phyloP scores from a whole-genome alignment of 2,329 filamentous ascomycete species.

The Aspergillus phoenicis region DNA sequence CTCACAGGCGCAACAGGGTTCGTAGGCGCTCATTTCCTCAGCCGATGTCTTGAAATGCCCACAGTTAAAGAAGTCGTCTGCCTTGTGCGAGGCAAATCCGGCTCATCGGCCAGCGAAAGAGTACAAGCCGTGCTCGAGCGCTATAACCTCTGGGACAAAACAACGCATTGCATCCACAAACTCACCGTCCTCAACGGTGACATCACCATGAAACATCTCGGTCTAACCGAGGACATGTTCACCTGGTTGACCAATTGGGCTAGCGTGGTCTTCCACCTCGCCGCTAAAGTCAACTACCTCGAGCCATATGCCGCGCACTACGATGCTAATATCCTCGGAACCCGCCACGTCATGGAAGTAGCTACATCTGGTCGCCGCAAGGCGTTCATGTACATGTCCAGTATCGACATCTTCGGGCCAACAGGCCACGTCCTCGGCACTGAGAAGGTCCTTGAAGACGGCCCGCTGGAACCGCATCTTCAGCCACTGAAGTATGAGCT shows the following conservation, averaged over 20 bases:
- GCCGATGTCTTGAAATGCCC: constrained; percentile 63
- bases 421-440: constrained; percentile 15
- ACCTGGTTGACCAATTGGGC: constrained; percentile 61
- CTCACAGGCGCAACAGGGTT: constrained; percentile 86
- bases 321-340: constrained; percentile 71
- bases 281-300: constrained; percentile 73
- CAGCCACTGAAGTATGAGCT: constrained; percentile 57
- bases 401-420: constrained; percentile 18
- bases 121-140: constrained; percentile 58
- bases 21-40: constrained; percentile 73
- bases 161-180: constrained; percentile 8
- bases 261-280: constrained; percentile 74
- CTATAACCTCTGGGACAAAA: constrained; percentile 14
- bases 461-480: constrained; percentile 14
- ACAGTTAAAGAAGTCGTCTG: constrained; percentile 63
- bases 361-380: constrained; percentile 52
- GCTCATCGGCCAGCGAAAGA: constrained; percentile 18
- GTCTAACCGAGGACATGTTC: constrained; percentile 65
- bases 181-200: constrained; percentile 55
- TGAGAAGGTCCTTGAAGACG: constrained; percentile 13
- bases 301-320: constrained; percentile 68
- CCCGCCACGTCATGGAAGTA: constrained; percentile 68
- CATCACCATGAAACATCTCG: constrained; percentile 67
- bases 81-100: constrained; percentile 67
- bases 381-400: constrained; percentile 21